Conservation (phyloP, 2,329 filamentous ascomycete species). For the Pyrenophora tritici-repentis region DNA sequence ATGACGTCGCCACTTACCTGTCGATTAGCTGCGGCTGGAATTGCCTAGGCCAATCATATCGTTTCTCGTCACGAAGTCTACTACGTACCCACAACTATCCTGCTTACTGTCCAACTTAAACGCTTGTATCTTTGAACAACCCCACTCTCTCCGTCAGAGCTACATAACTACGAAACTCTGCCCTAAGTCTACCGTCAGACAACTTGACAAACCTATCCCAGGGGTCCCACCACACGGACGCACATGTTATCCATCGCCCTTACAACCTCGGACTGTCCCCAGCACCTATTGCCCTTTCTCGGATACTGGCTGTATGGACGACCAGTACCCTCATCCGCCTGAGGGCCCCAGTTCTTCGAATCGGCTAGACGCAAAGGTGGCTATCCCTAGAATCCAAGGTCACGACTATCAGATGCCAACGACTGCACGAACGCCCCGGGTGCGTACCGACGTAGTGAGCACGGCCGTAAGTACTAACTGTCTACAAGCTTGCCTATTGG, state of each 20-base stretch:
- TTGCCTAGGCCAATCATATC: not conserved
- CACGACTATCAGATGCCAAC: slow-evolving; percentile 3
- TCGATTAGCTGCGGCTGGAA: not conserved
- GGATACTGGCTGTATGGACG: slow-evolving; percentile 1
- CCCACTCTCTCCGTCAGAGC: not conserved
- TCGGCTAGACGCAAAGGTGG: slow-evolving; percentile 9
- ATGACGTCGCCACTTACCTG: not conserved
- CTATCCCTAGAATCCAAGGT: slow-evolving; percentile 11
- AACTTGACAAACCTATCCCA: not conserved
- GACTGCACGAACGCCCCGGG: slow-evolving; percentile 3
- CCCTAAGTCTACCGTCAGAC: not conserved
- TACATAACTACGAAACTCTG: not conserved
- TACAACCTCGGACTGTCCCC: not conserved
- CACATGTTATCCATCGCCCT: not conserved
- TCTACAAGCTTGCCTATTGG: not conserved
- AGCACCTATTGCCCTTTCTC: not conserved
- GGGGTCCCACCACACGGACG: not conserved
- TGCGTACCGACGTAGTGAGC: slow-evolving; percentile 14
- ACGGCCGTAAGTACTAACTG: slow-evolving; percentile 17
- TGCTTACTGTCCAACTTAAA: not conserved
- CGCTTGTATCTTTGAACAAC: not conserved
- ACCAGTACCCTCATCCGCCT: not conserved
- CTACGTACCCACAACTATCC: not conserved
- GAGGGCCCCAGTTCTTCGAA: not conserved
- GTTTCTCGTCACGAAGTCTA: not conserved